A percentile compares a stretch with the other conserved stretches of the same genome.
These are phyloP conservation scores for Chlorociboria aeruginascens DNA, from an alignment of 495 filamentous ascomycete species.

Conservation along the genomic window DNA sequence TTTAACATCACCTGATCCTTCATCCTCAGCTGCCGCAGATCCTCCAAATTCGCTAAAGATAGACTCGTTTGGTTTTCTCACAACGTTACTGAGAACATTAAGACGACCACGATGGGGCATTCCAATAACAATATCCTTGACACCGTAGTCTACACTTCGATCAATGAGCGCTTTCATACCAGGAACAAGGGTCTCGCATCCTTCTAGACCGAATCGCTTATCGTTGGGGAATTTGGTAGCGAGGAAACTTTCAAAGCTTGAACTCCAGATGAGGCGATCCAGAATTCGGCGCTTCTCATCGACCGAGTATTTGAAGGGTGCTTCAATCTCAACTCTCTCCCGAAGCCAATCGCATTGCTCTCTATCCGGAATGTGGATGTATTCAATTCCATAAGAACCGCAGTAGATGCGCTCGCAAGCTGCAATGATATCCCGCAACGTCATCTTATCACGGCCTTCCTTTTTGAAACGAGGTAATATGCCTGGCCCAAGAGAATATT, in stretches of 20 bases:
- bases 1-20: conserved; percentile 97
- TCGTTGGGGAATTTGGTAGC: conserved; percentile 98
- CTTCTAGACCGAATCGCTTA: conserved; percentile 97
- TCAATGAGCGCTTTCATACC: conserved; percentile 99
- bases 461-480: conserved; percentile 90
- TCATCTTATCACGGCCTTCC: conserved; percentile 87
- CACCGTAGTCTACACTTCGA: conserved; percentile 91
- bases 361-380: conserved; percentile 96
- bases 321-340: conserved; percentile 84
- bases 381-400: conserved; percentile 91
- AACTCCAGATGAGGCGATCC: conserved; percentile 95
- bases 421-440: conserved; percentile 81
- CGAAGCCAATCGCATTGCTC: conserved; percentile 98
- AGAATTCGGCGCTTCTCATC: conserved; percentile 97
- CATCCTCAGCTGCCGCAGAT: conserved; percentile 75
- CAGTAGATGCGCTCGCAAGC: conserved; percentile 95
- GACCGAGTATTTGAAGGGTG: conserved; percentile 87
- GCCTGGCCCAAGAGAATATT: conserved; percentile 86
- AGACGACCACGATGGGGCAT: conserved; percentile 99
- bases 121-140: conserved; percentile 98
- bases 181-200: conserved; percentile 89
- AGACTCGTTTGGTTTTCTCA: conserved; percentile 96
- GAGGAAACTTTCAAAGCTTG: conserved; percentile 89
- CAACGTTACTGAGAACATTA: conserved; percentile 96
- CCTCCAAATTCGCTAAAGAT: conserved; percentile 98